A percentile compares a stretch with the other conserved stretches of the same genome.
phyloP scores from a whole-genome alignment of 2,329 filamentous ascomycete genomes.

The Alternaria tenuissima region DNA sequence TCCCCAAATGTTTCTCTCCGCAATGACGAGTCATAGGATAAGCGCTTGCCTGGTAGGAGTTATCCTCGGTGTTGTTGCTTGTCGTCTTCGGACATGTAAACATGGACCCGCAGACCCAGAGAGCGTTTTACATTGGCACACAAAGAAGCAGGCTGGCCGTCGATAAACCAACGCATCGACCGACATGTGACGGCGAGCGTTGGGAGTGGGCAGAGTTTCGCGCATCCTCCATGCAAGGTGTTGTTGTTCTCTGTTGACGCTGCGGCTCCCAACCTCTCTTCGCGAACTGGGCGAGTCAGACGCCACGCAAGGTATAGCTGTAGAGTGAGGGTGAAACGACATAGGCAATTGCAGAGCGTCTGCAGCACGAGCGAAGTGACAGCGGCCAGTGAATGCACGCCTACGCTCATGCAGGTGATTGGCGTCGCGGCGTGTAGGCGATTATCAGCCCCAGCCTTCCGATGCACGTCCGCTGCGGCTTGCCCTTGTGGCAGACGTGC shows the following conservation, averaged over 20 bases:
- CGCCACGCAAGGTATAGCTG: not conserved
- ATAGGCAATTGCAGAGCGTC: not conserved
- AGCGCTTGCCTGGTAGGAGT: not conserved
- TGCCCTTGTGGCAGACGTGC: constrained; percentile 23
- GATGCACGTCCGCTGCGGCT: constrained; percentile 33
- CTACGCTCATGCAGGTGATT: constrained; percentile 14
- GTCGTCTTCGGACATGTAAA: not conserved
- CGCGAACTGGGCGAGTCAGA: constrained; percentile 26
- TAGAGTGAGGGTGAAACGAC: not conserved
- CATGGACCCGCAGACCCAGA: constrained; percentile 16
- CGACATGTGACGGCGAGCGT: constrained; percentile 4
- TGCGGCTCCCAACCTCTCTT: constrained; percentile 39
- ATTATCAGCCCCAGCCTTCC: constrained; percentile 32
- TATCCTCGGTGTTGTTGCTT: not conserved
- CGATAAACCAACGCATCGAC: constrained; percentile 23
- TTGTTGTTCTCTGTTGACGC: constrained; percentile 33
- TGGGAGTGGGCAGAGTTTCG: constrained; percentile 18
- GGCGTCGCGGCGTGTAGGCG: constrained; percentile 9
- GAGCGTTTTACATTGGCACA: constrained; percentile 26
- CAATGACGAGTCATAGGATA: not conserved
- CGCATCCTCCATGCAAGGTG: constrained; percentile 21
- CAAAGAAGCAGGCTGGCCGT: constrained; percentile 30
- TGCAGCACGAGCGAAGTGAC: not conserved
- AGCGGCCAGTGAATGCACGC: not conserved
- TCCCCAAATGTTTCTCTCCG: not conserved